These are phyloP conservation scores for Candida tropicalis DNA, from an alignment of 1,139 yeast genomes.

Conservation along the genomic window DNA sequence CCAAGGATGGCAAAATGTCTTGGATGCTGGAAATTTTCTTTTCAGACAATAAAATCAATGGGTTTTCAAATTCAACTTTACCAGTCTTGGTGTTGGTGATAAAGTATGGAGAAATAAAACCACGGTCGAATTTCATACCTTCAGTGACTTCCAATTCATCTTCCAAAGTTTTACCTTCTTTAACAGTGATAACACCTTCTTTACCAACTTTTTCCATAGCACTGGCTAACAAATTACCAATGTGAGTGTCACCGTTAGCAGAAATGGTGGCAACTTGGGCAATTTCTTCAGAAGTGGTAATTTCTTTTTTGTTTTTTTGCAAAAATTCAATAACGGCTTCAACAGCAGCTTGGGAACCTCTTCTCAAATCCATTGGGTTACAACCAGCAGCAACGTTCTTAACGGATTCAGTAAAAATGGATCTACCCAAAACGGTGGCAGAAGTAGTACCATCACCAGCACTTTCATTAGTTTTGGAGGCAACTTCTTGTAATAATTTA, in stretches of 20 bases:
- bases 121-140: constrained; percentile 99
- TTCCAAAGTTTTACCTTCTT: constrained; percentile 94
- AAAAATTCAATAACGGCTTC: constrained; percentile 92
- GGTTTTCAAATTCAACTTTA: constrained; percentile 97
- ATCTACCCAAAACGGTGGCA: constrained; percentile 96
- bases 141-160: constrained; percentile 98
- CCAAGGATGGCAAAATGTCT: constrained; percentile 92
- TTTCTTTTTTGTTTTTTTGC: constrained; percentile 90
- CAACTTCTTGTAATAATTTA: constrained; percentile 94
- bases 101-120: constrained; percentile 97
- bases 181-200: constrained; percentile 98
- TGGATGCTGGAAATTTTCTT: constrained; percentile 93
- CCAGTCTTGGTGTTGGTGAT: constrained; percentile 96
- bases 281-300: constrained; percentile 95
- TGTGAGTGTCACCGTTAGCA: constrained; percentile 95
- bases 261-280: constrained; percentile 99
- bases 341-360: constrained; percentile 98
- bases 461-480: constrained; percentile 95
- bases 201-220: constrained; percentile 99
- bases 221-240: constrained; percentile 89
- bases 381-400: constrained; percentile 99
- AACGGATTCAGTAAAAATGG: constrained; percentile 95
- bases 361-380: constrained; percentile 99
- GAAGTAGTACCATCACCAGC: constrained; percentile 99
- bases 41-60: constrained; percentile 85